Evolutionary conservation across 2,329 filamentous ascomycete genomes (phyloP), one percentile per base, ranked within the genome.

Genomic region (Fusarium verrucosum): DNA sequence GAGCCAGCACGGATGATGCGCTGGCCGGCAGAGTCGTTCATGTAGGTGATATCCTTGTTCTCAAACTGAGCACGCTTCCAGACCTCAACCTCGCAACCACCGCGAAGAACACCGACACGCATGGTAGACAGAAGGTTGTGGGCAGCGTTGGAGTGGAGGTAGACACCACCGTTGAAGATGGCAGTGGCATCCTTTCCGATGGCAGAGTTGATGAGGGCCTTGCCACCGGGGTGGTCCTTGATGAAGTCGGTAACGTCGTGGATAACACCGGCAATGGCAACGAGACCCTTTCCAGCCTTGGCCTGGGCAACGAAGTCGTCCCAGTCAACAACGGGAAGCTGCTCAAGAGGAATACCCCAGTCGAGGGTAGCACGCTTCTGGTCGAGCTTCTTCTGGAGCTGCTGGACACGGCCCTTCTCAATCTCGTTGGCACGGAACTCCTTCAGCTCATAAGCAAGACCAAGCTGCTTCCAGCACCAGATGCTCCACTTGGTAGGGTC

Each of bases 401-500:
- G 92, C 82, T 96, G 92, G 28, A 95, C 84, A 74, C 92, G 90
- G 68, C 92, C 92, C 86, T 95, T 95, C 79, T 96, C 92, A 67
- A 96, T 96, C 78, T 96, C 92, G 79, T 96, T 96, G 80, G 87
- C 81, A 71, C 91, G 91, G 87, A 96, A 96, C 79, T 94, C 87
- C 87, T 96, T 96, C 56, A 96, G 85, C 78, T 95, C 90, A 74
- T 89, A 92, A 73, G 92, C 92, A 50, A 96, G 87, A 58, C 92
- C 92, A 52, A 94, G 80, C 79, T 90, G 87, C 86, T 94, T 95
- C 89, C 90, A 94, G 58, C 83, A 72, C 88, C 88, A 92, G 82
- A 96, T 96, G 75, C 81, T 85, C 92, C 92, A 95, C 83, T 96
- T 96, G 77, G 92, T 96, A 42, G 92, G 92, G 77, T 96, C 92